Conservation (phyloP, 768 basidiomycete species). For the Cyclocybe aegerita region DNA sequence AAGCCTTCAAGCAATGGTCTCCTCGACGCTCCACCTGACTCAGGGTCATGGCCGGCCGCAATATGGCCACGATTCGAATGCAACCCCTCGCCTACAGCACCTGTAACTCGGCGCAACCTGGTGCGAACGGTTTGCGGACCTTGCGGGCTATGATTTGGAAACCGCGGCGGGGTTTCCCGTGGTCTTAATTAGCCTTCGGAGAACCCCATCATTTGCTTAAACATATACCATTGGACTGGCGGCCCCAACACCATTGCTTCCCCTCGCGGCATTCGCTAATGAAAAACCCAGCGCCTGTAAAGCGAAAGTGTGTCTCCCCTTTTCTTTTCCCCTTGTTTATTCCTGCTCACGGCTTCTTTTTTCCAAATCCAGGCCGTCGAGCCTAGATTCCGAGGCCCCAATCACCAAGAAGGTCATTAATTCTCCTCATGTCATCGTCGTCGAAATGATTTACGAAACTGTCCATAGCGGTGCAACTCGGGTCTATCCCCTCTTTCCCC, state of each 20-base stretch:
- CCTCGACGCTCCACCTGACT: background rate
- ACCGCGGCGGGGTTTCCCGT: conserved; percentile 4
- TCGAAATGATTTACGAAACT: conserved; percentile 7
- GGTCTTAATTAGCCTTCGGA: background rate
- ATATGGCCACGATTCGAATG: background rate
- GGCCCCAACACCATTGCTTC: background rate
- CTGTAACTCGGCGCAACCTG: background rate
- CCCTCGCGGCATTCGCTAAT: background rate
- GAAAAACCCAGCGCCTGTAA: conserved; percentile 1
- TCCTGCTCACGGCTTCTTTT: background rate
- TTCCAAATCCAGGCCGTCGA: no score
- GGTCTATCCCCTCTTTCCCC: conserved; percentile 16
- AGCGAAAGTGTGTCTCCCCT: conserved; percentile 7
- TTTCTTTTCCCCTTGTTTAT: background rate
- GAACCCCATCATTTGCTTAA: background rate
- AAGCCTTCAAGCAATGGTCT: no score
- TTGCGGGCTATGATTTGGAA: background rate
- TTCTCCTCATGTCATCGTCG: background rate
- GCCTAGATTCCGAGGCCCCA: no score
- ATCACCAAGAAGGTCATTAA: background rate
- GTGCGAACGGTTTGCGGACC: background rate
- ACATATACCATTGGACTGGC: background rate
- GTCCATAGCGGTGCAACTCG: conserved; percentile 9
- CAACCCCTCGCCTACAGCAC: background rate
- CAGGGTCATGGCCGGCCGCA: conserved; percentile 1